Evolutionary conservation across 306 rosid genomes (phyloP), one percentile per base, ranked within the genome.

Genomic region (Fragaria vesca): DNA sequence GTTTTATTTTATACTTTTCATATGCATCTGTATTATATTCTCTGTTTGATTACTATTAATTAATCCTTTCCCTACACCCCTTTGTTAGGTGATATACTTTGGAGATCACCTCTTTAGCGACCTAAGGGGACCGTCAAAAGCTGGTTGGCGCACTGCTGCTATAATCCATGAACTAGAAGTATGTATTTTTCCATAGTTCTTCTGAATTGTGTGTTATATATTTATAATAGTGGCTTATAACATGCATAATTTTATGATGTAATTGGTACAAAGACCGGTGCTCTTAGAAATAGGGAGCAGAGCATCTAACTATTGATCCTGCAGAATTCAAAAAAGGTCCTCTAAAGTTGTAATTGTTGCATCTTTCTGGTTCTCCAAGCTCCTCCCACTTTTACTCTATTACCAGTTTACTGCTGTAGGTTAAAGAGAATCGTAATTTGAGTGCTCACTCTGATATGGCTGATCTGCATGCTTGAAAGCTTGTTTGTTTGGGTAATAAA

Each of bases 61-160:
- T 76, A 63, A 77, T 47, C 66, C 32, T 66, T 36, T 36, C 48
- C 65, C 26, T 18, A 63, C 32, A 46, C 46, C 20, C 36, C 60
- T 51, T 74, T 84, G 69, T 70, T 79, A 95, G 98, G 98, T 95
- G 80, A 95, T 95, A 85, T 95, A 95, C 88, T 95, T 95, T 86
- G 98, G 98, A 70, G 98, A 95, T 81, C 98, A 95, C 82, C 92
- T 95, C 54, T 95, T 95, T 72, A 92, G 98, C 2, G 98, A 95
- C 84, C 87, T 95, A 85, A 95, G 97, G 84, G 98, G 95, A 3
- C 98, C 97, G 69, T 88, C 95, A 69, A 95, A 92, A 89, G 97
- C 97, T 82, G 98, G 98, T 79, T 95, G 98, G 98, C 98, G 93
- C 76, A 95, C 98, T 78, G 98, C 93, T 54, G 98, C 98, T 52